Evolutionary conservation across 169 alveolate species (phyloP).

Genomic region (Perkinsus olseni): DNA sequence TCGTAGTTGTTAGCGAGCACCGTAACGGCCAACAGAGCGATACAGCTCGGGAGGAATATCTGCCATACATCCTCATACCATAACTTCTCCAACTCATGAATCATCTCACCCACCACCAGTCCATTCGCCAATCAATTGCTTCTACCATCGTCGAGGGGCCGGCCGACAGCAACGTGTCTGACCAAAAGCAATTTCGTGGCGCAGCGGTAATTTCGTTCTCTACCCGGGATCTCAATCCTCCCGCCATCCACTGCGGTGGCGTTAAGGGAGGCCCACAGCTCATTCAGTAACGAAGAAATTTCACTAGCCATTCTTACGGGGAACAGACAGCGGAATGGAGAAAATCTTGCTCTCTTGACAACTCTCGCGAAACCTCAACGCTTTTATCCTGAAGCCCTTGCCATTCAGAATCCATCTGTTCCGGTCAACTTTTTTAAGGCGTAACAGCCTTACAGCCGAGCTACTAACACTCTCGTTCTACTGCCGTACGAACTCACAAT

Average conservation of each 20-base stretch:
- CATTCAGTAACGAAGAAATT: neutral
- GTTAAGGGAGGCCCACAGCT: neutral
- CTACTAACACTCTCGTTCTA: no score
- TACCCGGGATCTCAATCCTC: neutral
- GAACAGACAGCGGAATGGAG: no score
- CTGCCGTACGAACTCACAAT: no score
- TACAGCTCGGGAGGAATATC: neutral
- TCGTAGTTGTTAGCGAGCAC: neutral
- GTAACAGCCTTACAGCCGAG: no score
- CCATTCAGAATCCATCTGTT: no score
- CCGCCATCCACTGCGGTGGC: neutral
- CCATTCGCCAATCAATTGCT: neutral
- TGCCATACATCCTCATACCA: neutral
- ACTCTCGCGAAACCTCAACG: no score
- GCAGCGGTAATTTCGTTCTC: neutral
- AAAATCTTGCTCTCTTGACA: no score
- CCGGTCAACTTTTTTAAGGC: no score
- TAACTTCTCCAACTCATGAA: neutral
- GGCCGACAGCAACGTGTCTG: neutral
- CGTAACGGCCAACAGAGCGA: neutral
- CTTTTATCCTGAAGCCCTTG: no score
- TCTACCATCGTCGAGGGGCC: neutral
- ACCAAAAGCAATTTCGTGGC: neutral
- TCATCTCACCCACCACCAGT: neutral
- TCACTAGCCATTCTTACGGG: neutral